These are phyloP conservation scores for baker's yeast (Saccharomyces cerevisiae) DNA, from an alignment of 805 yeast species.

Conservation along the genomic window DNA sequence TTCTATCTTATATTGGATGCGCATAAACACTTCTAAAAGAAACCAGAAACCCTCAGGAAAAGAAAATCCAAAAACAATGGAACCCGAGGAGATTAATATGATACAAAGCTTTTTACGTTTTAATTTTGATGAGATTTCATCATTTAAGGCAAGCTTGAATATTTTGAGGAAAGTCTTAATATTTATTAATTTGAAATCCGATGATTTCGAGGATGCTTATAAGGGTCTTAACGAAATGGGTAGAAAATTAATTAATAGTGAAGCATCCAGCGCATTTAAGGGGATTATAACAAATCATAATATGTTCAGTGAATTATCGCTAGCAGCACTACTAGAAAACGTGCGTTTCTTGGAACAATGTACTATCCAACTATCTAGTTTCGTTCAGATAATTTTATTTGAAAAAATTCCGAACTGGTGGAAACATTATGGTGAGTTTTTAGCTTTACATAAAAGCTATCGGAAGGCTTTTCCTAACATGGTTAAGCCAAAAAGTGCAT, in stretches of 20 bases:
- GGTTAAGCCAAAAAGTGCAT: constrained; percentile 7
- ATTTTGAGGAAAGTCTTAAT: constrained; percentile 16
- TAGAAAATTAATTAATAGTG: background rate
- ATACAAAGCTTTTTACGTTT: constrained; percentile 22
- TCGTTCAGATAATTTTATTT: constrained; percentile 29
- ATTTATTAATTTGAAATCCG: constrained; percentile 14
- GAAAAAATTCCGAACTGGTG: constrained; percentile 38
- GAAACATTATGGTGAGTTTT: constrained; percentile 36
- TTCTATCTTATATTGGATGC: constrained; percentile 13
- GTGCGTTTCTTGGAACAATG: constrained; percentile 16
- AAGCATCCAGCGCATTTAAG: background rate
- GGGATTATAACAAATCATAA: background rate
- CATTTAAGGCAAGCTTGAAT: constrained; percentile 6
- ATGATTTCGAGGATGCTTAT: constrained; percentile 13
- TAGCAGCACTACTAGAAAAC: background rate
- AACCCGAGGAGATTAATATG: constrained; percentile 23
- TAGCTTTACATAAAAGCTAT: constrained; percentile 30
- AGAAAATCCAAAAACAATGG: constrained; percentile 7
- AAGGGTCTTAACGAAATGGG: constrained; percentile 1
- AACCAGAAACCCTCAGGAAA: background rate
- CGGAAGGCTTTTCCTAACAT: constrained; percentile 22
- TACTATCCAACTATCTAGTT: constrained; percentile 19
- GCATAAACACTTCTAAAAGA: constrained; percentile 2
- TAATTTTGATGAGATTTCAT: constrained; percentile 16
- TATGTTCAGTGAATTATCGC: background rate